Evolutionary conservation across 768 basidiomycete genomes (phyloP), one percentile per base, ranked within the genome.

Genomic region (Pilatotrama ljubarskyi): DNA sequence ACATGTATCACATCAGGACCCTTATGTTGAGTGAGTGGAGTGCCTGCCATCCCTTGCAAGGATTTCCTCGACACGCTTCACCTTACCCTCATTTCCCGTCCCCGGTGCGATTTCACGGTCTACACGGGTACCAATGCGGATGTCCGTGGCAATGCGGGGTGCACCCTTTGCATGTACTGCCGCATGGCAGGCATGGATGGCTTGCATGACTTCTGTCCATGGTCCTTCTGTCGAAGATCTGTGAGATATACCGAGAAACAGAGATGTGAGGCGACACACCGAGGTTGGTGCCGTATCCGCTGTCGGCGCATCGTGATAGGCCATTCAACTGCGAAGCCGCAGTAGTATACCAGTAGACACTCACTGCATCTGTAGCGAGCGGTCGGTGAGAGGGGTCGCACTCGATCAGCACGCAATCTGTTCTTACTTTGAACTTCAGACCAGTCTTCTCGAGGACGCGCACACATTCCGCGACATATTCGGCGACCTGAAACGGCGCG

Each of bases 251-350:
- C n/a, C n/a, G n/a, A n/a, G n/a, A n/a, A n/a, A n/a, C n/a, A n/a
- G n/a, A n/a, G n/a, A n/a, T 32, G 24, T 10, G 29, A 4, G 29
- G 29, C 29, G 10, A 36, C 75, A 43, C 64, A 82, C 91, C 93
- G 40, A 96, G 68, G 70, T 96, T 96, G 0, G 95, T 97, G 20
- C 95, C 95, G 68, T 95, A 97, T 5, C 92, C 93, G 67, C 93
- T 93, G 61, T n/a, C 11, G 17, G 15, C 17, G 25, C n/a, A 25
- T 7, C 13, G 35, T 18, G 50, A n/a, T 18, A 2, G 17, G 25
- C 17, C n/a, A 25, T n/a, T 18, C n/a, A 35, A 3, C 10, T 15
- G 15, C 44, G 24, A 14, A 25, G 14, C 14, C 11, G n/a, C 18
- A 37, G 4, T 37, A 6, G 37, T 9, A 1, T 2, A 51, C 9